Conservation (phyloP, 2,329 filamentous ascomycete species). For the Dactylellina drechsleri region DNA sequence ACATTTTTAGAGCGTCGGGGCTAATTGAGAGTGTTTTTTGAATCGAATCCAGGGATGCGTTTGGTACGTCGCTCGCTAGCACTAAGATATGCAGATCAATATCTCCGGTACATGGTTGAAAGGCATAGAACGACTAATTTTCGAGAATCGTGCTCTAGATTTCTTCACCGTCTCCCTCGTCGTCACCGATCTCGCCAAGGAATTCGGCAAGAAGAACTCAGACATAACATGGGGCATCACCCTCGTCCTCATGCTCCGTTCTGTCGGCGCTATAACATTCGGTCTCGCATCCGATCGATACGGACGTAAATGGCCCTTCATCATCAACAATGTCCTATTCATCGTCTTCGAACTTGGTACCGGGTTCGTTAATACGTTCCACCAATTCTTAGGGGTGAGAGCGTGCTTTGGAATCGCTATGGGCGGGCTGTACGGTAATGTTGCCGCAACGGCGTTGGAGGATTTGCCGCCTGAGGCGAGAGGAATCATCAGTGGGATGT, state of each 20-base stretch:
- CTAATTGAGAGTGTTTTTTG: not conserved
- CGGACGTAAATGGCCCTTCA: slow-evolving; percentile 85
- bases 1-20: not conserved
- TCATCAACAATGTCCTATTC: slow-evolving; percentile 74
- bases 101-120: not conserved
- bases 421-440: slow-evolving; percentile 83
- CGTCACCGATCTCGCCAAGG: slow-evolving; percentile 66
- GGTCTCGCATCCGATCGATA: slow-evolving; percentile 81
- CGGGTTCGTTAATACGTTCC: slow-evolving; percentile 77
- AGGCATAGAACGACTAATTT: not conserved
- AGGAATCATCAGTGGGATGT: slow-evolving; percentile 82
- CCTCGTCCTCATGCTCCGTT: slow-evolving; percentile 70
- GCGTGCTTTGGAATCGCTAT: slow-evolving; percentile 80
- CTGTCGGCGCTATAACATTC: slow-evolving; percentile 75
- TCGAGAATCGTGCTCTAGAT: slow-evolving; percentile 61
- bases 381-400: slow-evolving; percentile 78
- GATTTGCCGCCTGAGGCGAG: slow-evolving; percentile 68
- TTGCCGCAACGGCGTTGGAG: slow-evolving; percentile 80
- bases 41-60: slow-evolving; percentile 72
- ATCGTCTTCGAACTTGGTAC: slow-evolving; percentile 79
- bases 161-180: slow-evolving; percentile 74
- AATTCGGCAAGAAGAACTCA: slow-evolving; percentile 68
- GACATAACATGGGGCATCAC: slow-evolving; percentile 75
- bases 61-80: slow-evolving; percentile 66
- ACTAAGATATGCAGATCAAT: not conserved